Base-by-base conservation (phyloP, 257 asterid species). In the Schizonepeta tenuifolia region DNA sequence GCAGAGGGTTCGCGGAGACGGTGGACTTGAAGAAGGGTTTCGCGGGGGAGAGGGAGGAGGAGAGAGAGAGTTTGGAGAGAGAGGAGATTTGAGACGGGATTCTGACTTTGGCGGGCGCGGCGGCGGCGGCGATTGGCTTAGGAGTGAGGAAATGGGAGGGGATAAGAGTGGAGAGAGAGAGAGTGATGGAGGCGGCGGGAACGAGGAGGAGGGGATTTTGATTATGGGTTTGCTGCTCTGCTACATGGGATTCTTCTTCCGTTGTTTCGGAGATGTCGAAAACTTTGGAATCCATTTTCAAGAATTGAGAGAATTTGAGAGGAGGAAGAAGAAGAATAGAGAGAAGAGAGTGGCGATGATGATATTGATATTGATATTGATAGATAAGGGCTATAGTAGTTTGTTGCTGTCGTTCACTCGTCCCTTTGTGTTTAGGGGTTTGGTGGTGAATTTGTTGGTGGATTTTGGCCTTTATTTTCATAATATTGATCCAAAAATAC, bases 31-130 rank as follows among this genome's bases (percentile, higher is more conserved):
- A 62, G 75, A 74, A 74, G 54, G 86, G 55, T 7, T 84, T 91
- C 0, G 90, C 9, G 1, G 69, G 82, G 76, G 86, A 24, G 70
- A 73, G 79, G 31, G 86, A 46, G 8, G 98, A 82, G 17, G 93
- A 80, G 59, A 91, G 84, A 1, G 92, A 81, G 20, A 82, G 70
- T 49, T 70, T 82, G 4, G 90, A 78, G 12, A 95, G 87, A 2
- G 98, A 85, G 2, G 96, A 81, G 54, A 95, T 76, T 75, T 95
- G 99, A 15, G 90, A 51, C 11, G 98, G 96, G 89, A 95, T 84
- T 85, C 83, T 84, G 82, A 85, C 67, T 69, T 84, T 82, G 85
- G 51, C n/a, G 1, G 96, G 84, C 8, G 95, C 71, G 50, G 51
- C 40, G 79, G 86, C 73, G 54, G 51, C 44, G 79, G 86, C 43